These are phyloP conservation scores for Ettlia oleoabundans DNA, from an alignment of 139 green algal species.

Conservation along the genomic window DNA sequence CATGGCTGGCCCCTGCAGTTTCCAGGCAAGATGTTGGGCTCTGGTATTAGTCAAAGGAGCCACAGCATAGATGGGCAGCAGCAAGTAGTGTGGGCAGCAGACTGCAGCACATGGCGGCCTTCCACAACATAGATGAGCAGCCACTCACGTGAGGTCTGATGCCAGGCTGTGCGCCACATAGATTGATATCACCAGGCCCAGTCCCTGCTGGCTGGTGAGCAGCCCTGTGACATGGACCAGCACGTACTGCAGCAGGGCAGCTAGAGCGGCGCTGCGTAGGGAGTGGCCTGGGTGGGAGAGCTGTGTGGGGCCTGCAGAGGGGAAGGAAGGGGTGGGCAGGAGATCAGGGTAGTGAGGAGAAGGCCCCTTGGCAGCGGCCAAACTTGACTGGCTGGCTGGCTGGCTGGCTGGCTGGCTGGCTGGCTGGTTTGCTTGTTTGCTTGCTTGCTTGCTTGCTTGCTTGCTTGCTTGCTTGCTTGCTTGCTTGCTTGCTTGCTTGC, in stretches of 20 bases:
- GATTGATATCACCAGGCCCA: conserved; percentile 46
- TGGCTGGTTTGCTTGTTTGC: too few relatives aligned
- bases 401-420: too few relatives aligned
- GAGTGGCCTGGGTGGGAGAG: conserved; percentile 40
- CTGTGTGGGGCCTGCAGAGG: conserved; percentile 46
- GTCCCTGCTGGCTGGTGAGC: conserved; percentile 44
- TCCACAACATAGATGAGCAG: too few relatives aligned
- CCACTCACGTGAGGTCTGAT: conserved; percentile 36
- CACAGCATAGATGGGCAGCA: too few relatives aligned
- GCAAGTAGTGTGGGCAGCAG: too few relatives aligned
- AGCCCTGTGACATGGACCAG: conserved; percentile 39
- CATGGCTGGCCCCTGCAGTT: conserved; percentile 4
- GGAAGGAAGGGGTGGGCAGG: background rate
- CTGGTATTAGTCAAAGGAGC: background rate
- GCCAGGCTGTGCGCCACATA: conserved; percentile 49
- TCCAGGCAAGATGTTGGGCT: background rate
- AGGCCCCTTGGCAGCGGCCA: background rate
- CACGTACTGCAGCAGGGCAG: conserved; percentile 39
- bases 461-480: too few relatives aligned
- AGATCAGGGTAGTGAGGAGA: background rate
- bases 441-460: too few relatives aligned
- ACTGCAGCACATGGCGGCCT: too few relatives aligned
- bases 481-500: too few relatives aligned
- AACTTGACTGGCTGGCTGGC: background rate
- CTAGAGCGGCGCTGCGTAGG: conserved; percentile 38